Conservation (phyloP, 371 early-diverging fungal species). For the Sporodiniella umbellata region DNA sequence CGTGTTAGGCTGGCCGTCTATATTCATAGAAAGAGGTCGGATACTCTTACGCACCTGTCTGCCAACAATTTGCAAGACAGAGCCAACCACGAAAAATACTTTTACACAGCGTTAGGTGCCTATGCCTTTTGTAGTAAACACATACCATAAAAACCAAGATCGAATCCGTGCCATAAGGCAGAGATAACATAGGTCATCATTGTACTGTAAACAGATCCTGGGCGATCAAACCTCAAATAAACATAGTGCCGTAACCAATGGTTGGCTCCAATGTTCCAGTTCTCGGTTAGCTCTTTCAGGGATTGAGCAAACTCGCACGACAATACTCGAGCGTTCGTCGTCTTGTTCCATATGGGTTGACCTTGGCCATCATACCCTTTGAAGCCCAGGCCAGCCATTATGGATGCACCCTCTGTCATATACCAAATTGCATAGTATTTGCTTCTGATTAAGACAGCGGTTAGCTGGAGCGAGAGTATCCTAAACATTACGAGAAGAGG, state of each 20-base stretch:
- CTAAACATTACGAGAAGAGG: conserved; percentile 9
- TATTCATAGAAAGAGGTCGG: conserved; percentile 58
- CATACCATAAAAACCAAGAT: conserved; percentile 82
- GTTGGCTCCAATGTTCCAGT: conserved; percentile 90
- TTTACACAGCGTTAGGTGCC: no score
- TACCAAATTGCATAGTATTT: conserved; percentile 89
- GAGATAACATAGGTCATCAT: conserved; percentile 78
- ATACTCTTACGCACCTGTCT: conserved; percentile 60
- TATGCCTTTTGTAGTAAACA: conserved; percentile 9
- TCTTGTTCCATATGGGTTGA: conserved; percentile 46
- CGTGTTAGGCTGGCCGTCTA: conserved; percentile 1
- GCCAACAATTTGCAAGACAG: conserved; percentile 23
- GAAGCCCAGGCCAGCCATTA: conserved; percentile 81
- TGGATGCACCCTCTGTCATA: conserved; percentile 83
- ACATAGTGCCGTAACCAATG: conserved; percentile 83
- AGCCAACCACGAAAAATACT: conserved; percentile 29
- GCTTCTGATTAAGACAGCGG: conserved; percentile 66
- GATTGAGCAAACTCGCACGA: conserved; percentile 74
- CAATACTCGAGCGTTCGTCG: conserved; percentile 69
- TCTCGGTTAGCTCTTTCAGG: conserved; percentile 63
- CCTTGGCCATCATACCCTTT: conserved; percentile 67
- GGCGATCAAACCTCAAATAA: conserved; percentile 68
- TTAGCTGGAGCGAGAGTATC: conserved; percentile 57
- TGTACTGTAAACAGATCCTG: conserved; percentile 45
- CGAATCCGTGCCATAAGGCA: conserved; percentile 95